Conservation (phyloP, 2,329 filamentous ascomycete species). For the Alternaria rosae region DNA sequence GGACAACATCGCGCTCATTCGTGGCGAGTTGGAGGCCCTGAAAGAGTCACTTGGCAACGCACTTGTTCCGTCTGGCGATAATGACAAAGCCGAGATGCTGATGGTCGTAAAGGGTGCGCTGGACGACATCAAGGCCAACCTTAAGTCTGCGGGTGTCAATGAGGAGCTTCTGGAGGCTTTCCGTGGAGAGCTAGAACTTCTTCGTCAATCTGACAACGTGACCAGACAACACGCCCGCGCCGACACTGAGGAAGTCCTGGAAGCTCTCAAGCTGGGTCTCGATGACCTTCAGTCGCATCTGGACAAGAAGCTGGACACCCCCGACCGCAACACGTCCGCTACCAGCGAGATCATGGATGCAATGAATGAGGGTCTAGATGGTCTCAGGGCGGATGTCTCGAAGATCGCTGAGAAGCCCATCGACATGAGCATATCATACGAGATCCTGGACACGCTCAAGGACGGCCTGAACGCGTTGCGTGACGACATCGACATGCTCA, state of each 20-base stretch:
- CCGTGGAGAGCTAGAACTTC: constrained; percentile 59
- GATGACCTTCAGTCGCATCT: constrained; percentile 59
- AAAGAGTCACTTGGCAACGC: constrained; percentile 53
- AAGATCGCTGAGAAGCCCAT: constrained; percentile 79
- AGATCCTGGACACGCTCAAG: constrained; percentile 87
- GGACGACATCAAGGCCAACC: constrained; percentile 47
- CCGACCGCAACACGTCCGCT: constrained; percentile 61
- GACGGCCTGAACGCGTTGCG: constrained; percentile 79
- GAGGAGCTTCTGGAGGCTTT: constrained; percentile 62
- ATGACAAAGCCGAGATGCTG: constrained; percentile 53
- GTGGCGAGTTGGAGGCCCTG: constrained; percentile 54
- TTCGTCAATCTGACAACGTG: constrained; percentile 53
- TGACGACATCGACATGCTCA: constrained; percentile 78
- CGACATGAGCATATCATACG: constrained; percentile 84
- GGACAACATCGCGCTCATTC: constrained; percentile 52
- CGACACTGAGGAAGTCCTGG: constrained; percentile 58
- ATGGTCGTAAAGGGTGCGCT: constrained; percentile 48
- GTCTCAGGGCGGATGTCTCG: constrained; percentile 75
- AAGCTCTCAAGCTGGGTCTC: constrained; percentile 58
- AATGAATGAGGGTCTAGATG: constrained; percentile 74
- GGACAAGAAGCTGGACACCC: constrained; percentile 62
- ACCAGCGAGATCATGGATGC: constrained; percentile 67
- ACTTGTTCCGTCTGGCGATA: constrained; percentile 49
- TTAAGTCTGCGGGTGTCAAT: constrained; percentile 46
- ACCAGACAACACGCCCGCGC: constrained; percentile 51